Percentiles rank a stretch among this genome's conserved stretches.
Evolutionary conservation across 495 filamentous ascomycete genomes (phyloP).

Genomic region (Cercophora samala): DNA sequence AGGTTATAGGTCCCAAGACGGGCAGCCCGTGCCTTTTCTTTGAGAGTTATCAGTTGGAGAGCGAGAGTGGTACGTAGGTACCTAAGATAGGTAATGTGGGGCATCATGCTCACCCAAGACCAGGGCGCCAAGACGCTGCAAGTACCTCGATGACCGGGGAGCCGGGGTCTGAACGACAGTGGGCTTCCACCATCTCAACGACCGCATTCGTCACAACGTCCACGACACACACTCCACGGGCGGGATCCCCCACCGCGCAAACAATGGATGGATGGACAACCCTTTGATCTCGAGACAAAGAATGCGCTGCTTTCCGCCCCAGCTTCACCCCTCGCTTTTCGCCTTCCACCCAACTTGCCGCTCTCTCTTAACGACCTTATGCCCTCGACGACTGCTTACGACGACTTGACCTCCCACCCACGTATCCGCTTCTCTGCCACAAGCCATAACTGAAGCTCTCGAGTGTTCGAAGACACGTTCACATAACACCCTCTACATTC

Average conservation of each 20-base stretch:
- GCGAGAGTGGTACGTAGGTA: no score
- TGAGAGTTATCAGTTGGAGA: neutral
- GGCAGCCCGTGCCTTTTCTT: neutral
- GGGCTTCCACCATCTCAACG: neutral
- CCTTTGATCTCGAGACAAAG: constrained; percentile 7
- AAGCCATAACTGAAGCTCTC: neutral
- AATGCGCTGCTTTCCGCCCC: constrained; percentile 13
- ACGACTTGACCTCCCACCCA: neutral
- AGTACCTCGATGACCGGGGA: neutral
- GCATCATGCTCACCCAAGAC: neutral
- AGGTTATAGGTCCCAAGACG: neutral
- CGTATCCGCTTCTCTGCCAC: neutral
- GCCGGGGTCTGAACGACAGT: neutral
- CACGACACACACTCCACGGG: neutral
- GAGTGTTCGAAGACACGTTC: neutral
- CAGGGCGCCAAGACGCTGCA: neutral
- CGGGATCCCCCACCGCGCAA: neutral
- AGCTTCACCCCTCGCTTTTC: neutral
- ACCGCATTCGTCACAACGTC: constrained; percentile 18
- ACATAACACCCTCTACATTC: neutral
- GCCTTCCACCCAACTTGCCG: neutral
- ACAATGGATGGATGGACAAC: constrained; percentile 7
- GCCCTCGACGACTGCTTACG: neutral
- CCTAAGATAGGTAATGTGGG: neutral
- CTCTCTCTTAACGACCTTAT: neutral